A percentile compares a stretch with the other conserved stretches of the same genome.
Conservation (phyloP, 805 yeast genomes). For the Pichia exigua region DNA sequence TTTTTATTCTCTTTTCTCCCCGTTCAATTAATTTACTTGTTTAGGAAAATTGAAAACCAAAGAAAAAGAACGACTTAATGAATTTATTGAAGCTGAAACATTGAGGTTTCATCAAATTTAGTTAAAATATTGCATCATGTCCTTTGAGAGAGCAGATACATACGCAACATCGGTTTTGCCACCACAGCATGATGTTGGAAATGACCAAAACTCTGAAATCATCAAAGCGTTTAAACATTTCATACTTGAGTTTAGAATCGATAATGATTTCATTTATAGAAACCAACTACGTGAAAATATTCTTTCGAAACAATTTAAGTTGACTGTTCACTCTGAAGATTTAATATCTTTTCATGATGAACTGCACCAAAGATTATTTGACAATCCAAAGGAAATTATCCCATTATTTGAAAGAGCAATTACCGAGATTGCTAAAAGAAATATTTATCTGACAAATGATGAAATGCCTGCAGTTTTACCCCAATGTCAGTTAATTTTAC, state of each 20-base stretch:
- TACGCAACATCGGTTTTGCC: constrained; percentile 79
- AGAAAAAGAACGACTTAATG: not conserved
- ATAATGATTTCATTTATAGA: constrained; percentile 76
- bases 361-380: constrained; percentile 71
- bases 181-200: constrained; percentile 59
- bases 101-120: not conserved
- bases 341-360: constrained; percentile 84
- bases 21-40: not conserved
- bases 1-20: not conserved
- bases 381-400: constrained; percentile 81
- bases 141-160: constrained; percentile 65
- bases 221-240: constrained; percentile 73
- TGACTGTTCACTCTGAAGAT: constrained; percentile 76
- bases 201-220: constrained; percentile 58
- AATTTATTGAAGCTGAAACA: not conserved
- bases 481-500: constrained; percentile 70
- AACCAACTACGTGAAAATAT: constrained; percentile 87
- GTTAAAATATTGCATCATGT: constrained; percentile 33
- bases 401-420: constrained; percentile 79
- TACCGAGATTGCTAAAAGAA: constrained; percentile 77
- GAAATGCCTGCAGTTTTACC: constrained; percentile 57
- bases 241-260: constrained; percentile 76
- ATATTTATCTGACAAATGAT: constrained; percentile 45
- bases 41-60: not conserved
- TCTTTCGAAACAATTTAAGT: constrained; percentile 61